Conservation (phyloP, 352 stramenopile genomes). For the Pythium myriotylum region DNA sequence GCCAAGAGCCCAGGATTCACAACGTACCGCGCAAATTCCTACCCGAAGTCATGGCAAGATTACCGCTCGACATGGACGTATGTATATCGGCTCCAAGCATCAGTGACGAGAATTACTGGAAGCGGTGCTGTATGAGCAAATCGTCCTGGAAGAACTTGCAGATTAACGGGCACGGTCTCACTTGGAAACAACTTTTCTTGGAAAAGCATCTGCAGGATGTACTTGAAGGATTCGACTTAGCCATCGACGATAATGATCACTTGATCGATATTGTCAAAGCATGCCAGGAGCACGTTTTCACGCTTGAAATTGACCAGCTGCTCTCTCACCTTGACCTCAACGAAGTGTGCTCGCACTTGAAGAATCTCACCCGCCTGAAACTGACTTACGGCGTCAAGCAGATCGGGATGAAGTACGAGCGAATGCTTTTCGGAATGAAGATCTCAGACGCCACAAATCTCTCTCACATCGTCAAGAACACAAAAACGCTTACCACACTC, state of each 20-base stretch:
- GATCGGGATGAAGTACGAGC: conserved; percentile 95
- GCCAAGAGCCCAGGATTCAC: conserved; percentile 62
- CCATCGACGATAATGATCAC: conserved; percentile 48
- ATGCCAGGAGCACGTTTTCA: conserved; percentile 90
- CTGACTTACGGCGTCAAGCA: conserved; percentile 89
- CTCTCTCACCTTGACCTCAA: conserved; percentile 90
- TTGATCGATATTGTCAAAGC: conserved; percentile 77
- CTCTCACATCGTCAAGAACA: conserved; percentile 85
- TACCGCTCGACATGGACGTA: conserved; percentile 84
- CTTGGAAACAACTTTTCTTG: conserved; percentile 94
- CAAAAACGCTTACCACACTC: conserved; percentile 88
- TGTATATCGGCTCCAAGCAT: conserved; percentile 82
- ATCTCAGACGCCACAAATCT: conserved; percentile 92
- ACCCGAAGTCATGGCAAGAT: conserved; percentile 74
- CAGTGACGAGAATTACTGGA: conserved; percentile 95
- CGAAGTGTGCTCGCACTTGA: conserved; percentile 79
- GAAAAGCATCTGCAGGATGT: conserved; percentile 75
- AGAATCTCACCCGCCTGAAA: conserved; percentile 88
- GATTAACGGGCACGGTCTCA: conserved; percentile 90
- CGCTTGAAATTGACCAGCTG: conserved; percentile 86
- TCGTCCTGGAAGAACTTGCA: conserved; percentile 90
- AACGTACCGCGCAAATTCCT: conserved; percentile 83
- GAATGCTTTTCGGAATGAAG: conserved; percentile 95
- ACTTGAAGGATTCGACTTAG: conserved; percentile 78
- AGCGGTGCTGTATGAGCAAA: conserved; percentile 83